Evolutionary conservation across 306 rosid species (phyloP).

Genomic region (Geum urbanum): DNA sequence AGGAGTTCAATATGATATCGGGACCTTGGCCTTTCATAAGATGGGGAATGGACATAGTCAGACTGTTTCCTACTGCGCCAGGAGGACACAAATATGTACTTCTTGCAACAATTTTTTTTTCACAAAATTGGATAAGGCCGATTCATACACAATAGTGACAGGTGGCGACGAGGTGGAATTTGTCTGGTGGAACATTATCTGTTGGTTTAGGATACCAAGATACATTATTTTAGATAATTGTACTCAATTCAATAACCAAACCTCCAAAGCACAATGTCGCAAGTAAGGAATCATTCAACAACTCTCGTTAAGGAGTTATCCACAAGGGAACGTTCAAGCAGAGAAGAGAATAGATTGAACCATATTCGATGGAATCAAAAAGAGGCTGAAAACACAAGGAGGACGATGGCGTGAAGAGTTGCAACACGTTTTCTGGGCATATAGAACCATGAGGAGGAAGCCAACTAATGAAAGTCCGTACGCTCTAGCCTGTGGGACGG

Average conservation of each 20-base stretch:
- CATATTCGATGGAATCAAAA: neutral
- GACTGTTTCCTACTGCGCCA: neutral
- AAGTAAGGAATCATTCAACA: neutral
- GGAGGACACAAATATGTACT: neutral
- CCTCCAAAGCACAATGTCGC: neutral
- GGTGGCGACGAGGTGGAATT: neutral
- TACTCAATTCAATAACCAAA: neutral
- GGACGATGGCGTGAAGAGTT: neutral
- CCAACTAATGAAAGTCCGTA: neutral
- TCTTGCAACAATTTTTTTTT: neutral
- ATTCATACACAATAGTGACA: neutral
- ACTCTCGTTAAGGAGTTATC: neutral
- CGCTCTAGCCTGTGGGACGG: neutral
- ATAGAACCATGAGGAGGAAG: neutral
- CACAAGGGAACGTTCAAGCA: neutral
- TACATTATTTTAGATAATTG: neutral
- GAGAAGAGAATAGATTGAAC: neutral
- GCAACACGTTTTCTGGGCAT: neutral
- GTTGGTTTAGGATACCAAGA: neutral
- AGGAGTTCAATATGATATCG: neutral
- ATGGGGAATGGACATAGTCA: neutral
- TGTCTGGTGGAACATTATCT: neutral
- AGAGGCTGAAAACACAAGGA: neutral
- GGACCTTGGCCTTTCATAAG: neutral
- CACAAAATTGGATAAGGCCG: neutral